These are phyloP conservation scores for Dendrocalamus sinicus DNA, from an alignment of 176 grass and related monocot species.

Conservation along the genomic window DNA sequence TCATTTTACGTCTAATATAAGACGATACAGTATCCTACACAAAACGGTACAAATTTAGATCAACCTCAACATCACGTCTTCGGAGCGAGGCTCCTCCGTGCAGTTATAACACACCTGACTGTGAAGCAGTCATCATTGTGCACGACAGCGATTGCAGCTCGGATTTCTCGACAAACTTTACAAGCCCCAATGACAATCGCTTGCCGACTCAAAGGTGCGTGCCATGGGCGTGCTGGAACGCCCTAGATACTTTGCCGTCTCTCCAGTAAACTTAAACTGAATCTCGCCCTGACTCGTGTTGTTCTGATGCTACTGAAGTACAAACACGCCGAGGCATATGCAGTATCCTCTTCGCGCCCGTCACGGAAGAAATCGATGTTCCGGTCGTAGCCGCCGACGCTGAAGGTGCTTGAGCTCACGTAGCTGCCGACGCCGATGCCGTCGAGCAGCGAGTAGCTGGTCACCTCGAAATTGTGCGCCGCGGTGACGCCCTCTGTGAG, in stretches of 20 bases:
- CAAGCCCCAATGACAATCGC: neutral
- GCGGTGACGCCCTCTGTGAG: constrained; percentile 34
- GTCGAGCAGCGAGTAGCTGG: constrained; percentile 41
- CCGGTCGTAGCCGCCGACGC: neutral
- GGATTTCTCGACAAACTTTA: neutral
- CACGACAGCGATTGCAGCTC: too few relatives aligned
- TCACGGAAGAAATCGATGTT: neutral
- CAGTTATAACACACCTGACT: neutral
- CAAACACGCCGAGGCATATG: neutral
- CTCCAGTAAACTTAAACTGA: neutral
- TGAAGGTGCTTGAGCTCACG: constrained; percentile 4
- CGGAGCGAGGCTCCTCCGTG: too few relatives aligned
- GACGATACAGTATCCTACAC: too few relatives aligned
- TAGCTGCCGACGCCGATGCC: constrained; percentile 40
- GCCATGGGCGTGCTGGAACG: too few relatives aligned
- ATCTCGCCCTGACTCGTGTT: neutral
- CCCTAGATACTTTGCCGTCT: neutral
- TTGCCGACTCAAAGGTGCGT: neutral
- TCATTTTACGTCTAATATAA: too few relatives aligned
- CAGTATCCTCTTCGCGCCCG: fast-evolving
- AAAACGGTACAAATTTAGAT: too few relatives aligned
- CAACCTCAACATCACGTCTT: too few relatives aligned
- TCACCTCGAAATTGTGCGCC: constrained; percentile 45
- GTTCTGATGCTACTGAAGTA: neutral
- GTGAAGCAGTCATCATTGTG: neutral